Base-by-base conservation (phyloP, 2,329 filamentous ascomycete species). In the Epichloe uncinata region DNA sequence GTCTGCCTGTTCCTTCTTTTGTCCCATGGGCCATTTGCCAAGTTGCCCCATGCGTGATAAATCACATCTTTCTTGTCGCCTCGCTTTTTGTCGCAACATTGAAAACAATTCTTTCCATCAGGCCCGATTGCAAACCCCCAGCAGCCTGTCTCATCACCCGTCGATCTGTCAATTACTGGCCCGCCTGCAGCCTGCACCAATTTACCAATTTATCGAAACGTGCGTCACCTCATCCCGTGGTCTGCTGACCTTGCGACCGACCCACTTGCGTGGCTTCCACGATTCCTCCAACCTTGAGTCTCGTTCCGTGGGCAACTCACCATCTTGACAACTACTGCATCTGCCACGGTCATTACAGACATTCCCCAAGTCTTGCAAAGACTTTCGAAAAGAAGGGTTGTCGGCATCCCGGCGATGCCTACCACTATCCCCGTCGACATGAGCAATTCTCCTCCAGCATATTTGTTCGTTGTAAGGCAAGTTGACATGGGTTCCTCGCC, bases 381-480 rank as follows among this genome's bases (percentile, higher is more conserved):
- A 36, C 12, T 41, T 8, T 34, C 2, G 8, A 12, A 15, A 12
- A 40, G 8, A 46, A 15, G 9, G 33, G 33, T n/a, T 36, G n/a
- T 15, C 35, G 45, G n/a, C 38, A 38, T 38, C 8, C 42, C 34
- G 18, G 34, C 20, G 38, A 44, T 43, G 49, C 38, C 44, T 9
- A 15, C 38, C 5, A 30, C 44, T n/a, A n/a, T 38, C 30, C 38
- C 35, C 33, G 22, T 50, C 50, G 49, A 44, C 30, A 56, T 55
- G 53, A 37, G 43, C 41, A 43, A 44, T 16, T 50, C 46, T 6
- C 65, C 66, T 47, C 68, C 69, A 37, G 67, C 67, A 33, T 67
- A 68, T 54, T 61, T 72, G 47, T 71, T 71, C 52, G 67, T 72
- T 54, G 66, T 71, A 34, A 69, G 73, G 69, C 66, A 52, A 33